These are phyloP conservation scores for Coprinopsis sp. DNA, from an alignment of 768 basidiomycete genomes.

Conservation along the genomic window DNA sequence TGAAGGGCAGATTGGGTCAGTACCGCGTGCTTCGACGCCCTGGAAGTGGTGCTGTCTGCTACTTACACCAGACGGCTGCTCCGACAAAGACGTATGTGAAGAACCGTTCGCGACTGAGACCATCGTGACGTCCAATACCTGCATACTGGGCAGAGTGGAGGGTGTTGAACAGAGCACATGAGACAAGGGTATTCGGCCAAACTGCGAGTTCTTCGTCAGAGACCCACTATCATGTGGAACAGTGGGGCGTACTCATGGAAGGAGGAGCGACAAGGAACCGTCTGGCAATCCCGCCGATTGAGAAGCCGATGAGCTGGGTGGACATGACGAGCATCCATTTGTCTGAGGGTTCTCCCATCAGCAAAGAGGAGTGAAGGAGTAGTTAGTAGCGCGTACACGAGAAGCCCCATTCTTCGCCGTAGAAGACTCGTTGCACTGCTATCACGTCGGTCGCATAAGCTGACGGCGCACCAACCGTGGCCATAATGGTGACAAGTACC, in stretches of 20 bases:
- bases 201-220: conserved; percentile 33
- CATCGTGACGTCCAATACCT: conserved; percentile 49
- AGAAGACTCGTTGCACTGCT: conserved; percentile 69
- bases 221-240: neutral
- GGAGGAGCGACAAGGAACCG: conserved; percentile 63
- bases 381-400: conserved; percentile 23
- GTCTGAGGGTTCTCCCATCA: conserved; percentile 27
- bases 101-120: conserved; percentile 54
- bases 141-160: conserved; percentile 59
- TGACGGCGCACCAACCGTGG: conserved; percentile 47
- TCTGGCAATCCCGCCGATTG: conserved; percentile 51
- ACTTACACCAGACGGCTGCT: conserved; percentile 43
- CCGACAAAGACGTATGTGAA: conserved; percentile 51
- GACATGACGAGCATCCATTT: conserved; percentile 65
- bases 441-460: conserved; percentile 69
- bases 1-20: conserved; percentile 12
- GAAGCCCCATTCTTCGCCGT: conserved; percentile 55
- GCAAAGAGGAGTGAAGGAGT: neutral
- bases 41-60: neutral
- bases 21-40: neutral
- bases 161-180: conserved; percentile 70
- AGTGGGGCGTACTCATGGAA: conserved; percentile 48
- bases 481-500: conserved; percentile 68
- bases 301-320: conserved; percentile 65
- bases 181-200: conserved; percentile 70